Evolutionary conservation across 1,284 basidiomycete species (phyloP).

Genomic region (Heterobasidion irregulare): DNA sequence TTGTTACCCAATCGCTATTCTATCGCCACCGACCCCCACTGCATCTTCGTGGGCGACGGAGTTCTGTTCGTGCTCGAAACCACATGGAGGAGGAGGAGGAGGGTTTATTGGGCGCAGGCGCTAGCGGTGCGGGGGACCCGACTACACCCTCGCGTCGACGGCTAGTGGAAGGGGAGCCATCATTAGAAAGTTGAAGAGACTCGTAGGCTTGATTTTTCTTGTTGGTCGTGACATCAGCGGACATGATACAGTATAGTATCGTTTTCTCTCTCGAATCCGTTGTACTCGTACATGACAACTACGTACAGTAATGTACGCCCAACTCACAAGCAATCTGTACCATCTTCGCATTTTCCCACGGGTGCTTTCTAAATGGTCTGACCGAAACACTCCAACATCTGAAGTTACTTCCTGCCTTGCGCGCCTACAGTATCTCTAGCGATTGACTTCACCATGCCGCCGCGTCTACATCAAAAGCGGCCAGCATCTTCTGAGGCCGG

Average conservation of each 20-base stretch:
- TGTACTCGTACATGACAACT: no score
- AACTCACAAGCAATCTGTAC: no score
- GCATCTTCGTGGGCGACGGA: conserved; percentile 2
- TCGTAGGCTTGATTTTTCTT: no score
- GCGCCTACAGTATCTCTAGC: neutral
- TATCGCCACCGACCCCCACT: conserved; percentile 25
- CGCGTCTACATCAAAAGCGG: conserved; percentile 47
- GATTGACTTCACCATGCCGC: conserved; percentile 29
- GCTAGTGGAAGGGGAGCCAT: neutral
- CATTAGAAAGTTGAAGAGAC: neutral
- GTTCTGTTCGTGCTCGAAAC: conserved; percentile 5
- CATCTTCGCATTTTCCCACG: no score
- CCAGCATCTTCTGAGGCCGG: conserved; percentile 36
- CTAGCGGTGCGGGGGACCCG: conserved; percentile 7
- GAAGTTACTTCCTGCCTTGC: no score
- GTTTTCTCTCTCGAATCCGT: no score
- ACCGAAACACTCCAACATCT: no score
- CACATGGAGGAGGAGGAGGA: conserved; percentile 12
- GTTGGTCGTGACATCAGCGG: no score
- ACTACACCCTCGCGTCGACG: conserved; percentile 10
- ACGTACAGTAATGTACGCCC: no score
- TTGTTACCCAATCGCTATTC: conserved; percentile 56
- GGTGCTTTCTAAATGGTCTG: no score
- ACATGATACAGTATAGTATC: no score
- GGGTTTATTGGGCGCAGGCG: conserved; percentile 9